Evolutionary conservation across 192 early-diverging fungal species (phyloP).

Genomic region (Podila clonocystis): DNA sequence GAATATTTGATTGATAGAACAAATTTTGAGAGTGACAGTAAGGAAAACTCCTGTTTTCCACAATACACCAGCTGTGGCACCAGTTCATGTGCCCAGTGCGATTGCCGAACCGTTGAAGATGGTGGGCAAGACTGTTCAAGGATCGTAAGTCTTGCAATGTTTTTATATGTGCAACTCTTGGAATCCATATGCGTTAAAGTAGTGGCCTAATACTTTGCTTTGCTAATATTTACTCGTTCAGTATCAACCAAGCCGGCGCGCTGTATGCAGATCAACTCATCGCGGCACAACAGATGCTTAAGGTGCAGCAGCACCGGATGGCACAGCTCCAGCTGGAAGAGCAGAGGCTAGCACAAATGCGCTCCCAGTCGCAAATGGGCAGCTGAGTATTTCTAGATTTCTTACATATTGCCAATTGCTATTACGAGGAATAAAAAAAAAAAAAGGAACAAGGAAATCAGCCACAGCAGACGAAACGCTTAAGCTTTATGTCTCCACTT

Average conservation of each 20-base stretch:
- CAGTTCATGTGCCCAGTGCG: constrained; percentile 22
- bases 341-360: constrained; percentile 19
- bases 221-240: not conserved
- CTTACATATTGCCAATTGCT: not conserved
- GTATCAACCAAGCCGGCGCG: constrained; percentile 23
- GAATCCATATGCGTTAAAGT: not conserved
- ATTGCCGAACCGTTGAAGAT: constrained; percentile 37
- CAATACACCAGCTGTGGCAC: not conserved
- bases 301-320: constrained; percentile 36
- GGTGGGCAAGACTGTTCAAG: constrained; percentile 25
- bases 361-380: constrained; percentile 14
- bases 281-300: constrained; percentile 31
- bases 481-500: not conserved
- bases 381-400: too few species aligned
- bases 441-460: not conserved
- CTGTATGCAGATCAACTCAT: constrained; percentile 30
- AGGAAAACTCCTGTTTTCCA: constrained; percentile 23
- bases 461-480: not conserved
- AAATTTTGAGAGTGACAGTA: constrained; percentile 31
- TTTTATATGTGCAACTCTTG: not conserved
- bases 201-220: not conserved
- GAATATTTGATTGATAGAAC: constrained; percentile 14
- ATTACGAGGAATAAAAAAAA: not conserved
- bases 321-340: constrained; percentile 32
- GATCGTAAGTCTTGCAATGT: constrained; percentile 28